Evolutionary conservation across 2,329 filamentous ascomycete species (phyloP), one percentile per base, ranked within the genome.

Genomic region (Graphiopsis chlorocephala): DNA sequence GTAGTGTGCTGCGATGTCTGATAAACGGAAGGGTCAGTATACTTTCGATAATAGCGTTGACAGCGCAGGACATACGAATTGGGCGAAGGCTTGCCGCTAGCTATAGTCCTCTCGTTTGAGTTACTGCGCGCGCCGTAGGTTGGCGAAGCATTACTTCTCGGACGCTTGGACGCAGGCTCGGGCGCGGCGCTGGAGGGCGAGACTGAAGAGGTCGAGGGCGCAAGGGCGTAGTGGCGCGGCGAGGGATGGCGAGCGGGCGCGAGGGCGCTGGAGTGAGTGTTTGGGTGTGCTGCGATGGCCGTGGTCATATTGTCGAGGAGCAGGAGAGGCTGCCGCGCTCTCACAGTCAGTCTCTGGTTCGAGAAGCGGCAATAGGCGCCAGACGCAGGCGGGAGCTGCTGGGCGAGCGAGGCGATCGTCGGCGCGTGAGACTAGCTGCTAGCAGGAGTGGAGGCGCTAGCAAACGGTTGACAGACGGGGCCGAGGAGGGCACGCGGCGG

Each of bases 11-110:
- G 76, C 84, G 82, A 79, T 83, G 79, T 83, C 84, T 78, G 83
- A 58, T 23, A 26, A 35, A 35, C 58, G 25, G 2, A 33, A 62
- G 56, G 45, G 57, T 63, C 45, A 64, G 57, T 42, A 45, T 14
- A 45, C 6, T n/a, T 47, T 35, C 17, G 1, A n/a, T 26, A 17
- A 45, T n/a, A 17, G 45, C 25, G 5, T 14, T 31, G 28, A 56
- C 15, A 7, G 20, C 5, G 25, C n/a, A 68, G 69, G 70, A 81
- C 80, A 74, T 78, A 83, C 81, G 80, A 80, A 72, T 78, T 81
- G 68, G 82, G 83, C 68, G 82, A 84, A 66, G 77, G 81, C 80
- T 85, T 85, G 75, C 83, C 81, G 75, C 78, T 83, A 64, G 79
- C 74, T 76, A 70, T 68, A 69, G 74, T 69, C 72, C 75, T 70